phyloP scores from a whole-genome alignment of 2,329 filamentous ascomycete species.

The Aspergillus sp. region DNA sequence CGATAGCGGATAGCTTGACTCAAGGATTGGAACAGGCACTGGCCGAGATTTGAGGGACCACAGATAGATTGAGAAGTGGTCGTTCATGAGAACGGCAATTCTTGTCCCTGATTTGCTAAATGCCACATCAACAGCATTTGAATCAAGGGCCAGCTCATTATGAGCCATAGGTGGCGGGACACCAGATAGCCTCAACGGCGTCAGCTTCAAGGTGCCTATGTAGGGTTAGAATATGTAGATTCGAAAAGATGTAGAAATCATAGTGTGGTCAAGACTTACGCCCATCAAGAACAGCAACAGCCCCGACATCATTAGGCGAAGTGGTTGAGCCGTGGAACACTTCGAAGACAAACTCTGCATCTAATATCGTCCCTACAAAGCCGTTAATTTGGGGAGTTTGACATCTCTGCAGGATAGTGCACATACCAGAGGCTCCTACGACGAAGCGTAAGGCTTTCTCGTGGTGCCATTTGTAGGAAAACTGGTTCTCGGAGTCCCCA shows the following conservation, averaged over 20 bases:
- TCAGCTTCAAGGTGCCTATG: slow-evolving; percentile 69
- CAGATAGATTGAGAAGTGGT: slow-evolving; percentile 66
- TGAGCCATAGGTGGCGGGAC: slow-evolving; percentile 91
- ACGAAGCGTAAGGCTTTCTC: slow-evolving; percentile 75
- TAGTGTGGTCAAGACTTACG: slow-evolving; percentile 40
- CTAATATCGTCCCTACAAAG: slow-evolving; percentile 49
- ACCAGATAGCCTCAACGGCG: slow-evolving; percentile 78
- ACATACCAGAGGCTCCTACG: slow-evolving; percentile 51
- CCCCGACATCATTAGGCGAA: slow-evolving; percentile 73
- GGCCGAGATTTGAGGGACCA: slow-evolving; percentile 59
- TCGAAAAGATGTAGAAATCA: not conserved
- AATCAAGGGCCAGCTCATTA: slow-evolving; percentile 65
- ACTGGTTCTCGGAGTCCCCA: slow-evolving; percentile 23
- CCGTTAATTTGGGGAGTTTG: not conserved
- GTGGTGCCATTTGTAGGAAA: slow-evolving; percentile 69
- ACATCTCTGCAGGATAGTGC: slow-evolving; percentile 10
- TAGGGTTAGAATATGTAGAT: slow-evolving; percentile 22
- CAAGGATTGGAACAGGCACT: slow-evolving; percentile 37
- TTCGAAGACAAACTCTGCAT: slow-evolving; percentile 67
- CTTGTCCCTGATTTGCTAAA: slow-evolving; percentile 65
- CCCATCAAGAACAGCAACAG: slow-evolving; percentile 83
- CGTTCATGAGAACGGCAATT: slow-evolving; percentile 71
- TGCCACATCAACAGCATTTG: slow-evolving; percentile 70
- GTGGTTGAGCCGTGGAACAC: slow-evolving; percentile 67
- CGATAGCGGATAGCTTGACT: slow-evolving; percentile 38